These are phyloP conservation scores for Rhinocladiella mackenziei DNA, from an alignment of 2,329 filamentous ascomycete genomes.

Conservation along the genomic window DNA sequence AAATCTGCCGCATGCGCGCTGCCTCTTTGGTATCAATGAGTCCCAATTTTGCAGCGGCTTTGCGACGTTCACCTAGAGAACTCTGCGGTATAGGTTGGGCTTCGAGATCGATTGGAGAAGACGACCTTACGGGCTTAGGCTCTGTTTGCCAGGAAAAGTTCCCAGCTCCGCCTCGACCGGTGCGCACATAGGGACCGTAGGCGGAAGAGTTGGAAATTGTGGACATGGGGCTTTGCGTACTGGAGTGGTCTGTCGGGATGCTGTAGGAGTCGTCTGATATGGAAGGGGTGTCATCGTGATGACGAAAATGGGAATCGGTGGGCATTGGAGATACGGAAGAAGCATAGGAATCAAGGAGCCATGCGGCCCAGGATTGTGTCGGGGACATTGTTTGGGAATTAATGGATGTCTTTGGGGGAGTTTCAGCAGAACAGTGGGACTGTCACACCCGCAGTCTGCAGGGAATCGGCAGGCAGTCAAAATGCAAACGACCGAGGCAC, in stretches of 20 bases:
- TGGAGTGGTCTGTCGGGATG: background rate
- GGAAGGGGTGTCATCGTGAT: slow-evolving; percentile 18
- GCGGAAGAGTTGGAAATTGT: slow-evolving; percentile 28
- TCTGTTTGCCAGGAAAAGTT: slow-evolving; percentile 55
- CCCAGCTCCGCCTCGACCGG: slow-evolving; percentile 61
- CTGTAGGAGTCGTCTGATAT: slow-evolving; percentile 13
- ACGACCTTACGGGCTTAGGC: slow-evolving; percentile 9
- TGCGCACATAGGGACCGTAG: slow-evolving; percentile 43
- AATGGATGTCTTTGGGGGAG: background rate
- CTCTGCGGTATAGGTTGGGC: slow-evolving; percentile 32
- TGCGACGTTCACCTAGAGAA: slow-evolving; percentile 23
- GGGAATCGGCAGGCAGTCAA: too few species aligned
- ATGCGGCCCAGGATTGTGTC: slow-evolving; percentile 28
- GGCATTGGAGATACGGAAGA: slow-evolving; percentile 21
- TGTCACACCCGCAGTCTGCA: too few species aligned
- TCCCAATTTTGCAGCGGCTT: slow-evolving; percentile 23
- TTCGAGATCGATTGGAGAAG: slow-evolving; percentile 41
- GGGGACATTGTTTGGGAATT: slow-evolving; percentile 6
- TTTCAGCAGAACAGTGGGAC: too few species aligned
- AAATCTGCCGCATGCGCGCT: slow-evolving; percentile 17
- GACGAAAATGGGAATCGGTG: slow-evolving; percentile 16
- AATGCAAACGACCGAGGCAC: too few species aligned
- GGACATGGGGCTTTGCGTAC: slow-evolving; percentile 14
- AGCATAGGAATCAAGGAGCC: slow-evolving; percentile 30
- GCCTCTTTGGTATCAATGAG: slow-evolving; percentile 24